Conservation (phyloP, 306 rosid genomes). For the Arachis hypogaea region DNA sequence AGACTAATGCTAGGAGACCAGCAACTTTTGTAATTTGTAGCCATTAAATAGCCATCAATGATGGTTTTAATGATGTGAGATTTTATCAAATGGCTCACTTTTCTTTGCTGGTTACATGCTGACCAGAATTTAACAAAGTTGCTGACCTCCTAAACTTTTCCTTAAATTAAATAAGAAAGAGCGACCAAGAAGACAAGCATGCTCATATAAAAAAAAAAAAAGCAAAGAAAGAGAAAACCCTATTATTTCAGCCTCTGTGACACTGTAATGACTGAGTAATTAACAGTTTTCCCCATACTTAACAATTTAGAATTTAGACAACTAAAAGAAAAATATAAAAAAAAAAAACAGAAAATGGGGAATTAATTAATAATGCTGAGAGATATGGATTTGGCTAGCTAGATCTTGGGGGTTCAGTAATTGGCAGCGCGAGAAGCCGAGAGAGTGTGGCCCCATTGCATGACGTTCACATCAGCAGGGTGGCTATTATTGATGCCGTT, state of each 20-base stretch:
- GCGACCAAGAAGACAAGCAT: neutral
- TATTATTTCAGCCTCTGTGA: neutral
- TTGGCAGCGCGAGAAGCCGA: conserved; percentile 43
- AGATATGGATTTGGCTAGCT: neutral
- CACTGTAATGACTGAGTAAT: conserved; percentile 2
- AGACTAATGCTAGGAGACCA: no score
- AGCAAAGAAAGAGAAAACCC: neutral
- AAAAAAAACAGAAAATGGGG: neutral
- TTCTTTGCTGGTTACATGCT: no score
- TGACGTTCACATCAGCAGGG: conserved; percentile 26
- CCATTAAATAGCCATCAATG: no score
- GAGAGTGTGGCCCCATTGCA: conserved; percentile 53
- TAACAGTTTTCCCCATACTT: neutral
- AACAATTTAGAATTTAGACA: neutral
- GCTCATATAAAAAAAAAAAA: neutral
- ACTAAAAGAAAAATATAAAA: neutral
- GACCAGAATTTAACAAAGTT: no score
- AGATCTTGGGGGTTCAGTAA: neutral
- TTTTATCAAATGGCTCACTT: no score
- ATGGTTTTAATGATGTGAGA: no score
- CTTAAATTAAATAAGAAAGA: neutral
- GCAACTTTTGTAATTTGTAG: no score
- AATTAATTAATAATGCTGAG: neutral
- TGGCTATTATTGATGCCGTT: conserved; percentile 25
- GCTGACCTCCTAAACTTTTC: no score